Percentiles rank a stretch among this genome's conserved stretches.
phyloP scores from a whole-genome alignment of 139 green algal genomes.

The Closterium sp. region DNA sequence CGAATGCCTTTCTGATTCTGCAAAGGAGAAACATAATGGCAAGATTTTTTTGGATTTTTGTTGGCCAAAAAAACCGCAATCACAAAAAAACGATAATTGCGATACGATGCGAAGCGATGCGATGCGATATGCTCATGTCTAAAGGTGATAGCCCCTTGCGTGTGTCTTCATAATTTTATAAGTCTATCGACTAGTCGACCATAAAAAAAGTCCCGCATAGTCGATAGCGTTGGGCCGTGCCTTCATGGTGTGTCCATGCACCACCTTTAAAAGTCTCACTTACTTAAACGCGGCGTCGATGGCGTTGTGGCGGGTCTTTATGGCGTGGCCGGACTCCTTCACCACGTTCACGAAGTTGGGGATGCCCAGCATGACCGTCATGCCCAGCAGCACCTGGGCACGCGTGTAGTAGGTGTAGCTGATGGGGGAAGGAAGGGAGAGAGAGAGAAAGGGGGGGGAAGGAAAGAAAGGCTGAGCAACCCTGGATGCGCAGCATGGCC shows the following conservation, averaged over 20 bases:
- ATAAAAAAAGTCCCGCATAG: no score
- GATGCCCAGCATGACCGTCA: conserved; percentile 37
- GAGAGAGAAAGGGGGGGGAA: background rate
- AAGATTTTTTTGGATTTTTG: no score
- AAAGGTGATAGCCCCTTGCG: no score
- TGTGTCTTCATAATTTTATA: no score
- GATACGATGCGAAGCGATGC: no score
- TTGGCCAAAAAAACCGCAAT: no score
- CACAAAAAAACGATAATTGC: no score
- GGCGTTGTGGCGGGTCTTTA: conserved; percentile 26
- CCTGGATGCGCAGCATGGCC: background rate
- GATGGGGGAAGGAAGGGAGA: background rate
- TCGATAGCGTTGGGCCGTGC: no score
- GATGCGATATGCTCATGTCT: no score
- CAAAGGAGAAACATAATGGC: no score
- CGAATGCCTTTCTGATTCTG: no score
- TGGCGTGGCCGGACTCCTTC: conserved; percentile 5
- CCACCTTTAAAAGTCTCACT: conserved; percentile 4
- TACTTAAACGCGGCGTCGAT: conserved; percentile 26
- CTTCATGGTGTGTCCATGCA: background rate
- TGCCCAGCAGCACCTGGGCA: conserved; percentile 36
- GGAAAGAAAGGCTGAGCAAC: background rate
- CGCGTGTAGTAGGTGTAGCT: conserved; percentile 46
- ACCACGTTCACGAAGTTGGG: conserved; percentile 21
- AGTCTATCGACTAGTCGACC: no score